These are phyloP conservation scores for Amanita rubescens DNA, from an alignment of 768 basidiomycete genomes.

Conservation along the genomic window DNA sequence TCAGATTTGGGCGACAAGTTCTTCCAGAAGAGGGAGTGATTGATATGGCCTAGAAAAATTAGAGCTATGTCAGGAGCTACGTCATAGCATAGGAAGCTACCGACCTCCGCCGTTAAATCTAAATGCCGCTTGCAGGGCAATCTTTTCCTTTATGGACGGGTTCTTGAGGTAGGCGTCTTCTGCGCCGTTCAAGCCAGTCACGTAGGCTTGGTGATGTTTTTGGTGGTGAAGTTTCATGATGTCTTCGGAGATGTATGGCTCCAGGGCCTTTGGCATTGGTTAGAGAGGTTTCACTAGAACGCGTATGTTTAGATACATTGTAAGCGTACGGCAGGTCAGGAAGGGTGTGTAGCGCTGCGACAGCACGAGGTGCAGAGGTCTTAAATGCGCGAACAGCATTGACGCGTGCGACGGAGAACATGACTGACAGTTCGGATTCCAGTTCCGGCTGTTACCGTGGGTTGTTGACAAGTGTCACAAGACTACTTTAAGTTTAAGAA, in stretches of 20 bases:
- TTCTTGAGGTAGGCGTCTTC: slow-evolving; percentile 74
- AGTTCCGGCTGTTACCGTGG: neutral
- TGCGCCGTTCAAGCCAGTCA: slow-evolving; percentile 89
- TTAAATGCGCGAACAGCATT: slow-evolving; percentile 31
- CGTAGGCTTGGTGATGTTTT: slow-evolving; percentile 91
- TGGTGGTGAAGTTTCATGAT: slow-evolving; percentile 94
- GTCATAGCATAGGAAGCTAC: slow-evolving; percentile 12
- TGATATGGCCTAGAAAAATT: slow-evolving; percentile 68
- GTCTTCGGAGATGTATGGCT: slow-evolving; percentile 84
- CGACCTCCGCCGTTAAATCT: slow-evolving; percentile 97
- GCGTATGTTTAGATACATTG: slow-evolving; percentile 39
- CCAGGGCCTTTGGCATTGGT: slow-evolving; percentile 54
- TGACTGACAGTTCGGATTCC: slow-evolving; percentile 14
- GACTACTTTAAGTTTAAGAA: neutral
- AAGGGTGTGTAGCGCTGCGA: slow-evolving; percentile 59
- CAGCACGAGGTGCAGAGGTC: slow-evolving; percentile 25
- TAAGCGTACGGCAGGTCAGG: slow-evolving; percentile 77
- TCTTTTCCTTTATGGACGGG: slow-evolving; percentile 61
- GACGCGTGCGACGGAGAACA: slow-evolving; percentile 47
- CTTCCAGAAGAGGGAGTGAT: slow-evolving; percentile 97
- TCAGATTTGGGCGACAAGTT: slow-evolving; percentile 74
- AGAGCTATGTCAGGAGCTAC: neutral
- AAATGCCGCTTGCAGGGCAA: slow-evolving; percentile 83
- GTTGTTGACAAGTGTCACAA: neutral
- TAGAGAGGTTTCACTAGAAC: neutral